These are phyloP conservation scores for Pseudogymnoascus sp. DNA, from an alignment of 2,329 filamentous ascomycete species.

Conservation along the genomic window DNA sequence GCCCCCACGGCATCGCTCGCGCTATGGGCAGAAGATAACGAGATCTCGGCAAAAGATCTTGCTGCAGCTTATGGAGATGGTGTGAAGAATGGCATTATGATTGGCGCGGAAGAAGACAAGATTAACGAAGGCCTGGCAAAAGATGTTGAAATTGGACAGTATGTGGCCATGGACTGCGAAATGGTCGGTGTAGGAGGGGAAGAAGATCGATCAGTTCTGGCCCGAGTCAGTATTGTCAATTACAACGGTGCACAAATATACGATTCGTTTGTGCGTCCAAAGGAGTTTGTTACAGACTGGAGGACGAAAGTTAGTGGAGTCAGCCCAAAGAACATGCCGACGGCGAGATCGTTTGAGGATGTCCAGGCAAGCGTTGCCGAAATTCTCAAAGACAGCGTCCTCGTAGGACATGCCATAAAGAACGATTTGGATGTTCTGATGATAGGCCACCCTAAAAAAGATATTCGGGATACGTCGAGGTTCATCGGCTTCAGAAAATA, in stretches of 20 bases:
- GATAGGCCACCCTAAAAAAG: conserved; percentile 67
- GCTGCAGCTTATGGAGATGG: conserved; percentile 54
- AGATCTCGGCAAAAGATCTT: conserved; percentile 51
- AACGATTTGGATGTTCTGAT: conserved; percentile 69
- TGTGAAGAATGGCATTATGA: conserved; percentile 40
- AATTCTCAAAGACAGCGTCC: conserved; percentile 60
- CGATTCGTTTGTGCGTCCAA: conserved; percentile 81
- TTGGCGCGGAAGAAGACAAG: conserved; percentile 37
- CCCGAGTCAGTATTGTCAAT: conserved; percentile 83
- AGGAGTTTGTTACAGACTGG: conserved; percentile 79
- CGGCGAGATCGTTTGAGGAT: conserved; percentile 62
- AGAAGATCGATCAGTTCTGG: conserved; percentile 65
- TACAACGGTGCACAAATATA: conserved; percentile 90
- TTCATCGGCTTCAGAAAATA: conserved; percentile 66
- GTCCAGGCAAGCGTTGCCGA: conserved; percentile 66
- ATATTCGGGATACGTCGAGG: conserved; percentile 78
- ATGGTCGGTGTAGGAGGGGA: conserved; percentile 85
- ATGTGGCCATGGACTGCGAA: conserved; percentile 89
- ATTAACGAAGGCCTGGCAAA: conserved; percentile 56
- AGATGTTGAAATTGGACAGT: conserved; percentile 71
- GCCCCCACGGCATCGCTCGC: conserved; percentile 45
- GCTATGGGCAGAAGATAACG: conserved; percentile 53
- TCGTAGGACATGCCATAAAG: conserved; percentile 77
- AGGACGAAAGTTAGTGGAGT: conserved; percentile 82
- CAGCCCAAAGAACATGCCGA: conserved; percentile 60